Base-by-base conservation (phyloP, 768 basidiomycete genomes). In the Tricholoma terreum region DNA sequence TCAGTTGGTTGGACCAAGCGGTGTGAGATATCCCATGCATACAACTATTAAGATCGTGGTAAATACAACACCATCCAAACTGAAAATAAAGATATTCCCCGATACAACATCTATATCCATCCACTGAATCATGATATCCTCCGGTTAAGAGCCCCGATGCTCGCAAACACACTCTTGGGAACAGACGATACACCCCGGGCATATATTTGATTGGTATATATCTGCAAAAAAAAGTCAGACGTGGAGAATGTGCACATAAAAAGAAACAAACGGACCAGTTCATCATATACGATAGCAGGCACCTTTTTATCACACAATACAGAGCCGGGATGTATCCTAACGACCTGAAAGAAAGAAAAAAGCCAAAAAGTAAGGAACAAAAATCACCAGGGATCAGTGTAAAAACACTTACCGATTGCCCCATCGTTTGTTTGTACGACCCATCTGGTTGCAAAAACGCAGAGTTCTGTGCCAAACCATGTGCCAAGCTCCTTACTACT, bases 321-420 rank as follows among this genome's bases (percentile, higher is more conserved):
- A 30, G 95, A 98, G 30, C 89, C 83, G 0, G 96, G 97, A 66
- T 98, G 94, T 19, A 99, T 90, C 69, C 95, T 96, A 56, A 98
- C 80, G 21, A 81, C 70, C 92, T 79, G n/a, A n/a, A n/a, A n/a
- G n/a, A n/a, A n/a, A n/a, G n/a, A 9, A 49, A 27, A 19, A 49
- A 59, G 46, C 9, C 21, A 40, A 1, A 9, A 30, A 43, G 31
- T 21, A 52, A 33, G 12, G 22, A 38, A 51, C 22, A 31, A n/a
- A n/a, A n/a, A n/a, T 38, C 7, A 27, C 7, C 21, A 24, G 11
- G 2, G 22, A n/a, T 19, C 15, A 48, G 33, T 14, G 8, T 12
- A 42, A 38, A 21, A 34, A 52, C 17, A 73, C 83, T 50, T 60
- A 89, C 85, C 57, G 83, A 80, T 46, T 82, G 83, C 1, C 90